Conservation (phyloP, 2,329 filamentous ascomycete species). For the Fusarium stilboides region DNA sequence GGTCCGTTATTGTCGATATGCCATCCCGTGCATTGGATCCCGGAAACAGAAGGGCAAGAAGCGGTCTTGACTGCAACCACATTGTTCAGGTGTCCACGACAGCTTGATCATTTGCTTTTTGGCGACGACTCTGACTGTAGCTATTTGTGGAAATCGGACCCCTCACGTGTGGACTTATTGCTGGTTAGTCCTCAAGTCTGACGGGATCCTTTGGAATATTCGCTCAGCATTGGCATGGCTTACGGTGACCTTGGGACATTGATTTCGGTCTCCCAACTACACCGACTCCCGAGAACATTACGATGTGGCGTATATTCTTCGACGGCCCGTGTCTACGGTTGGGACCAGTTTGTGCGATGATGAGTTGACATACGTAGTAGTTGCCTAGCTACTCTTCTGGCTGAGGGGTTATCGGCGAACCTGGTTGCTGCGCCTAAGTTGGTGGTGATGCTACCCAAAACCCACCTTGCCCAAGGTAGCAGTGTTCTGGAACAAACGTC, state of each 20-base stretch:
- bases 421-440: background rate
- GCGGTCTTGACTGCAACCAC: conserved; percentile 9
- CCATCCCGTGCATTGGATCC: conserved; percentile 13
- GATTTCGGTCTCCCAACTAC: conserved; percentile 11
- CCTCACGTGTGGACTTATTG: conserved; percentile 6
- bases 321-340: background rate
- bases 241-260: background rate
- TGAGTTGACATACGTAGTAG: background rate
- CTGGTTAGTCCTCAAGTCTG: background rate
- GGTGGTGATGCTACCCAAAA: conserved; percentile 6
- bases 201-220: conserved; percentile 6
- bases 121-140: background rate
- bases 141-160: conserved; percentile 10
- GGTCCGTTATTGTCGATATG: conserved; percentile 48
- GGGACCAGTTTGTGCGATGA: background rate
- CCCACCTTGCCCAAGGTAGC: conserved; percentile 23
- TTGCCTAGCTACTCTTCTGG: background rate
- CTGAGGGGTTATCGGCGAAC: conserved; percentile 9
- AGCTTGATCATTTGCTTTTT: conserved; percentile 11
- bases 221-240: conserved; percentile 6
- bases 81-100: conserved; percentile 4
- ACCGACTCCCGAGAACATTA: conserved; percentile 1
- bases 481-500: conserved; percentile 45
- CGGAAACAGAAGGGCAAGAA: conserved; percentile 5
- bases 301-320: background rate